Evolutionary conservation across 257 asterid genomes (phyloP).

Genomic region (Mentha longifolia): DNA sequence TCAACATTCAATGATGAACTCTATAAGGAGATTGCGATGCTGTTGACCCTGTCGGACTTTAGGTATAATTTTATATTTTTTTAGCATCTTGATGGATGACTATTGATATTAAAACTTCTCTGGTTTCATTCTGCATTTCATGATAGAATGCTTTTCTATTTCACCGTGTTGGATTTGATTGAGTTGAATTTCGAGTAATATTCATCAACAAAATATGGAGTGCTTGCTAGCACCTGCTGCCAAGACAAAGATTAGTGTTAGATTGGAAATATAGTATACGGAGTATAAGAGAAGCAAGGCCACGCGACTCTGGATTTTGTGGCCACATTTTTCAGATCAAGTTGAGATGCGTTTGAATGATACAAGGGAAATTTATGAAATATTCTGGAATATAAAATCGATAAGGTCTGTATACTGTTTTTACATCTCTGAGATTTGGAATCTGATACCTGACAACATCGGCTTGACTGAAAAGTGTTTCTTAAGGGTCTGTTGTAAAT

Average conservation of each 20-base stretch:
- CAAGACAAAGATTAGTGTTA: neutral
- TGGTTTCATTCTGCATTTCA: slow-evolving; percentile 13
- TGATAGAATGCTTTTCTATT: neutral
- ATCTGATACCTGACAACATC: neutral
- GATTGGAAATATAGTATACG: neutral
- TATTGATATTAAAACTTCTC: slow-evolving; percentile 4
- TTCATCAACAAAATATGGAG: neutral
- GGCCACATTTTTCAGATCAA: slow-evolving; percentile 2
- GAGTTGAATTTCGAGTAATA: neutral
- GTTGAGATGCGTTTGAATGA: neutral
- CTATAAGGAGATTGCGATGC: slow-evolving; percentile 53
- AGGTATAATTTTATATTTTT: slow-evolving; percentile 46
- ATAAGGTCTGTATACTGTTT: neutral
- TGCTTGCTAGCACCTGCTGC: slow-evolving; percentile 1
- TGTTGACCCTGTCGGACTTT: slow-evolving; percentile 53
- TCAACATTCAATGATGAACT: slow-evolving; percentile 48
- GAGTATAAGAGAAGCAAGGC: slow-evolving; percentile 5
- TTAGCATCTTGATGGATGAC: slow-evolving; percentile 26
- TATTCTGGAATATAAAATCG: neutral
- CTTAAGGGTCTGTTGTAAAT: neutral
- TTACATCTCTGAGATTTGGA: neutral
- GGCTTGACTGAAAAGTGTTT: slow-evolving; percentile 10
- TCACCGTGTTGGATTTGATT: neutral
- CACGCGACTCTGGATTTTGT: neutral
- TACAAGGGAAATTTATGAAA: neutral